Evolutionary conservation across 2,329 filamentous ascomycete genomes (phyloP).

Genomic region (Fusarium brevicatenulatum): DNA sequence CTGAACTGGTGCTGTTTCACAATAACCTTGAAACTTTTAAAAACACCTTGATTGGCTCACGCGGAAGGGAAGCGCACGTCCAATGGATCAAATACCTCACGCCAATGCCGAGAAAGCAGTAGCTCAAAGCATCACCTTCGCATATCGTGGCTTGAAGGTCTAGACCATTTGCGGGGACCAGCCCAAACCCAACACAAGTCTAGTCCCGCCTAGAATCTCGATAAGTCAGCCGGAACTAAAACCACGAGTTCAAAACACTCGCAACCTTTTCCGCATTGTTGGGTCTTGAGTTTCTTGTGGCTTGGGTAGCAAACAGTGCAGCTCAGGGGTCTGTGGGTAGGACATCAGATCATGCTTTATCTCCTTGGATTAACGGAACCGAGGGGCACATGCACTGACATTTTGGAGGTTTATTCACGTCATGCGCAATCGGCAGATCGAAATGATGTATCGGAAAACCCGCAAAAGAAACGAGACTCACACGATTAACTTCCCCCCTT

Average conservation of each 20-base stretch:
- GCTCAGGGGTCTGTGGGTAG: not conserved
- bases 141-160: conserved; percentile 13
- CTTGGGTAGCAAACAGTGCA: not conserved
- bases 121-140: conserved; percentile 4
- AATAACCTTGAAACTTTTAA: not conserved
- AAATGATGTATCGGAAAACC: not conserved
- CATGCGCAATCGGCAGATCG: not conserved
- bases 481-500: not conserved
- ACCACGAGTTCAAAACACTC: not conserved
- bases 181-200: not conserved
- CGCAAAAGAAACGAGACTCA: not conserved
- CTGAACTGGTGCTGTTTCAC: not conserved
- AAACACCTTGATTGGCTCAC: not conserved
- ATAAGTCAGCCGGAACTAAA: not conserved
- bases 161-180: conserved; percentile 36
- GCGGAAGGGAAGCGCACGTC: not conserved
- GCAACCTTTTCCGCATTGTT: not conserved
- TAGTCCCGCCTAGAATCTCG: not conserved
- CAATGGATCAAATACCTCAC: not conserved
- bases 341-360: not conserved
- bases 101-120: not conserved
- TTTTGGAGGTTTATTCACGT: too few species aligned
- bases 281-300: not conserved
- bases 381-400: not conserved
- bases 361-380: not conserved